phyloP scores from a whole-genome alignment of 2,329 filamentous ascomycete genomes.

The Leptodontidium sp. region DNA sequence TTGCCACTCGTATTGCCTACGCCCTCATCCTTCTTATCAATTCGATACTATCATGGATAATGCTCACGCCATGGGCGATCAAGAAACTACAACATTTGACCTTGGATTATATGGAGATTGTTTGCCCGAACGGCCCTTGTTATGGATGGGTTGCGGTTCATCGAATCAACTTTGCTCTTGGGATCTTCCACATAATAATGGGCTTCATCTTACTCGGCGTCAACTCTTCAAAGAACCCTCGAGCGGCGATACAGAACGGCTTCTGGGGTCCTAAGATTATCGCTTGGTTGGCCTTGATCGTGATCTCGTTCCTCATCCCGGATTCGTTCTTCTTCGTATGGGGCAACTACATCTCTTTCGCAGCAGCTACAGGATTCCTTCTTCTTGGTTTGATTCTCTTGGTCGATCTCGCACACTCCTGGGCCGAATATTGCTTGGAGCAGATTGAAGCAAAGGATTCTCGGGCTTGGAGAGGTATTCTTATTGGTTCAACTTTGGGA shows the following conservation, averaged over 20 bases:
- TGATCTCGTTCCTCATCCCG: conserved; percentile 94
- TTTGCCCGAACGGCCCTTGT: conserved; percentile 88
- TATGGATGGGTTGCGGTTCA: conserved; percentile 97
- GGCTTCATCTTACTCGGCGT: conserved; percentile 88
- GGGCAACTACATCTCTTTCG: conserved; percentile 91
- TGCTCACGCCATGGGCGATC: conserved; percentile 98
- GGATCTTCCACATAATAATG: conserved; percentile 89
- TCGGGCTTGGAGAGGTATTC: conserved; percentile 80
- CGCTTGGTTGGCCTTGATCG: conserved; percentile 85
- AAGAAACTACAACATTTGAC: conserved; percentile 93
- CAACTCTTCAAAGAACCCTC: conserved; percentile 83
- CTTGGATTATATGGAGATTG: conserved; percentile 95
- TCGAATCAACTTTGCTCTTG: conserved; percentile 96
- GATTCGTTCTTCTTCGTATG: conserved; percentile 94
- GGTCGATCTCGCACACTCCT: conserved; percentile 94
- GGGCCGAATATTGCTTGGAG: conserved; percentile 94
- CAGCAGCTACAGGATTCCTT: conserved; percentile 91
- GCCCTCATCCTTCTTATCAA: conserved; percentile 94
- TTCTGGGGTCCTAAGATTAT: conserved; percentile 98
- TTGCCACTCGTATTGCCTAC: conserved; percentile 96
- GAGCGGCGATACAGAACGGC: conserved; percentile 93
- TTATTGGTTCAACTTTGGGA: conserved; percentile 89
- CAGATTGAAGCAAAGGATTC: conserved; percentile 94
- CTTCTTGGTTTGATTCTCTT: conserved; percentile 90
- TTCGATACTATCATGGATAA: conserved; percentile 97